Percentiles rank a stretch among this genome's conserved stretches.
These are phyloP conservation scores for Starmerella etchellsii DNA, from an alignment of 805 yeast genomes.

Conservation along the genomic window DNA sequence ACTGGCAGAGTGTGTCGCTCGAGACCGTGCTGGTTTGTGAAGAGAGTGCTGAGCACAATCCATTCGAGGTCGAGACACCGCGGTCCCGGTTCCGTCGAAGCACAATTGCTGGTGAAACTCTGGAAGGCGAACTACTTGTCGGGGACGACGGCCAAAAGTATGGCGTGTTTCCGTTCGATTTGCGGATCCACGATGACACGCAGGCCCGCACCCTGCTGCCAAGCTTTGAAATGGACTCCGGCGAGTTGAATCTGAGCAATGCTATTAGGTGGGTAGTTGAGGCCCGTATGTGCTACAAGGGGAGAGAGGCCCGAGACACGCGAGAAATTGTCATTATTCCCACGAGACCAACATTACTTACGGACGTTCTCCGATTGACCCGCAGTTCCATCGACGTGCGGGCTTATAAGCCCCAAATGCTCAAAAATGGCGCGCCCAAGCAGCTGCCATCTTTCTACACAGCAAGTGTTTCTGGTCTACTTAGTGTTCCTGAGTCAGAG, in stretches of 20 bases:
- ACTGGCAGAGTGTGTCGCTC: conserved; percentile 8
- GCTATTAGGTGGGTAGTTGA: conserved; percentile 8
- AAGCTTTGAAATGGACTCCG: conserved; percentile 10
- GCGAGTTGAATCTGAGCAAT: conserved; percentile 1
- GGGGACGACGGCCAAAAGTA: background rate
- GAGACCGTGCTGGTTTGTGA: conserved; percentile 11
- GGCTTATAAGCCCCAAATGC: background rate
- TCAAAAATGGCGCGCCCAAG: background rate
- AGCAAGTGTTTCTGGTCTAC: conserved; percentile 2
- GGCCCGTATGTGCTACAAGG: conserved; percentile 4
- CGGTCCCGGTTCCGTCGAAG: conserved; percentile 5
- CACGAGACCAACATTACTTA: conserved; percentile 1
- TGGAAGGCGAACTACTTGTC: conserved; percentile 6
- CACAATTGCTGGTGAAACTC: conserved; percentile 9
- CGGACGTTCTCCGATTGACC: background rate
- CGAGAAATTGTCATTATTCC: conserved; percentile 12
- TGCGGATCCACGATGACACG: conserved; percentile 11
- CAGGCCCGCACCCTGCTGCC: conserved; percentile 7
- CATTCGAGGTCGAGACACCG: background rate
- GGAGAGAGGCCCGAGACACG: background rate
- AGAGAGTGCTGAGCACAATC: conserved; percentile 11
- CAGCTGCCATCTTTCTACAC: background rate
- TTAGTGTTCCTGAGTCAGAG: conserved; percentile 5
- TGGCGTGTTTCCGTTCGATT: conserved; percentile 11
- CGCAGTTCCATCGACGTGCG: background rate